These are phyloP conservation scores for Emericellopsis cladophorae DNA, from an alignment of 2,329 filamentous ascomycete genomes.

Conservation along the genomic window DNA sequence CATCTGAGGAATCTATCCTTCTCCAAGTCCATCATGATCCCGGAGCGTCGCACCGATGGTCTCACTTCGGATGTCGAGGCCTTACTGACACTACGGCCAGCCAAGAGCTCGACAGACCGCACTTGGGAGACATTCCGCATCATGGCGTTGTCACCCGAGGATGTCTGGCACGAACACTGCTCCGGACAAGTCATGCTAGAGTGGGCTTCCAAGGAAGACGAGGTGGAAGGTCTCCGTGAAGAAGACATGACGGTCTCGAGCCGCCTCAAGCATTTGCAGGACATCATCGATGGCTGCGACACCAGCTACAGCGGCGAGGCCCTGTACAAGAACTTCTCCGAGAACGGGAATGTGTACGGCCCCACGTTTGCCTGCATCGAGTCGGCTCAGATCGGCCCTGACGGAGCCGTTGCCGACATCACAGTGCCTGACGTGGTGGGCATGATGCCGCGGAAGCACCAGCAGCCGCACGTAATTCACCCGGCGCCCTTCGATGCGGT, in stretches of 20 bases:
- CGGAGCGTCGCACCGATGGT: background rate
- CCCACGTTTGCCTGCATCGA: constrained; percentile 4
- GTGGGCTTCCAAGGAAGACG: constrained; percentile 1
- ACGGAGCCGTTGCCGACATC: background rate
- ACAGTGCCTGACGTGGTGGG: background rate
- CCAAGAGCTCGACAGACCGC: background rate
- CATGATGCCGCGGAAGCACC: constrained; percentile 5
- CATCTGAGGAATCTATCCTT: background rate
- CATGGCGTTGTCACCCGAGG: background rate
- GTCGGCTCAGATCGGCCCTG: background rate
- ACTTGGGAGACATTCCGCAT: background rate
- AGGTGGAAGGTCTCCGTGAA: background rate
- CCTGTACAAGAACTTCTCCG: constrained; percentile 6
- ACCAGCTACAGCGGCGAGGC: background rate
- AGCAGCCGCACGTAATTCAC: constrained; percentile 15
- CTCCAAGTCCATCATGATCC: background rate
- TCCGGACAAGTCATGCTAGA: constrained; percentile 5
- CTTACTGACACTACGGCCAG: background rate
- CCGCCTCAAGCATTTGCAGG: background rate
- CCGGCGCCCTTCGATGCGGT: constrained; percentile 17
- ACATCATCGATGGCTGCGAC: background rate
- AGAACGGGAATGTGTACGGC: constrained; percentile 7
- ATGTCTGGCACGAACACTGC: constrained; percentile 1
- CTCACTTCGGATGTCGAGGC: background rate
- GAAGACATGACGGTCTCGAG: background rate